Conservation (phyloP, 2,329 filamentous ascomycete genomes). For the Claviceps fusiformis region DNA sequence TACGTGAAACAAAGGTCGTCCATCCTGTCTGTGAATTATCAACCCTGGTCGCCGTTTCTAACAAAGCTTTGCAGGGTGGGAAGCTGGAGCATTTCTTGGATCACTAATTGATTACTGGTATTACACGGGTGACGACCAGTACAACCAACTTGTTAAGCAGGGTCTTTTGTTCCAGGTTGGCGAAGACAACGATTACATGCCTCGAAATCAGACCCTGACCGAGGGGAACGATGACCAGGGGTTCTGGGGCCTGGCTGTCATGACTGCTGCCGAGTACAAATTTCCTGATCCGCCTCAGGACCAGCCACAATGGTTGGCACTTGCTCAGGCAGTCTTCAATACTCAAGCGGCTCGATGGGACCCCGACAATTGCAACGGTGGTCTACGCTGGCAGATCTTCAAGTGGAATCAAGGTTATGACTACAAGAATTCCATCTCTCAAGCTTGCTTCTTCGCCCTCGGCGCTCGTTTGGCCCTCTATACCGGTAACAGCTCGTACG, state of each 20-base stretch:
- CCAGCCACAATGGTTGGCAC: conserved; percentile 52
- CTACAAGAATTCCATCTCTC: conserved; percentile 58
- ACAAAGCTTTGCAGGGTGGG: conserved; percentile 41
- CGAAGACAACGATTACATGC: conserved; percentile 63
- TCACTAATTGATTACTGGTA: conserved; percentile 74
- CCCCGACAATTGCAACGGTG: conserved; percentile 52
- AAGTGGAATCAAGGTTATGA: conserved; percentile 69
- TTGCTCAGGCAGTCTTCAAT: conserved; percentile 73
- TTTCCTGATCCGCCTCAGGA: conserved; percentile 44
- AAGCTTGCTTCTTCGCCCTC: conserved; percentile 49
- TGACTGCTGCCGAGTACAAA: conserved; percentile 56
- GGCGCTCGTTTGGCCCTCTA: conserved; percentile 59
- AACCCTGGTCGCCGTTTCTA: neutral
- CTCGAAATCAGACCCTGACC: conserved; percentile 53
- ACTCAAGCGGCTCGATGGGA: conserved; percentile 66
- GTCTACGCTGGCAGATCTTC: conserved; percentile 75
- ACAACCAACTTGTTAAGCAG: conserved; percentile 53
- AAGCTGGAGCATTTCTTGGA: conserved; percentile 58
- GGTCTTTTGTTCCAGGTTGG: conserved; percentile 66
- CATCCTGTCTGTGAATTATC: too few species aligned
- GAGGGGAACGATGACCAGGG: conserved; percentile 66
- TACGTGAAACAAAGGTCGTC: conserved; percentile 16
- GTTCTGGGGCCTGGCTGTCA: conserved; percentile 59
- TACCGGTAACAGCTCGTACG: conserved; percentile 64
- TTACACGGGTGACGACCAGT: conserved; percentile 60